Conservation (phyloP, 2,329 filamentous ascomycete genomes). For the Botrytis sinoallii region DNA sequence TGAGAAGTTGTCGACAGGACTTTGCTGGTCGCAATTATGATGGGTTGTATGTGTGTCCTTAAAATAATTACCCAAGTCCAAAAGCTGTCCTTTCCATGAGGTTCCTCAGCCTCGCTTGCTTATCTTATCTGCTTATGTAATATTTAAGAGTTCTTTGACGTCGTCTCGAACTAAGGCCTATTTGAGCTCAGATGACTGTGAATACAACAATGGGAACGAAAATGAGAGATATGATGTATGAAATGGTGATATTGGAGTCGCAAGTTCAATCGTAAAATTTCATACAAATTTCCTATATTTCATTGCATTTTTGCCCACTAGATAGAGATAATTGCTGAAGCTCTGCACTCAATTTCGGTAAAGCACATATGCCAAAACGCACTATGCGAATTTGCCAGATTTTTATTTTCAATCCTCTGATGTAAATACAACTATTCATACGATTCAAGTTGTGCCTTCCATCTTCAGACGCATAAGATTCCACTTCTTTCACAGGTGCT, state of each 20-base stretch:
- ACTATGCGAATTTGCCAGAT: neutral
- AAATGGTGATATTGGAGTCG: neutral
- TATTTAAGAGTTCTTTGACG: neutral
- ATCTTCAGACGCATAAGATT: neutral
- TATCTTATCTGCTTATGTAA: neutral
- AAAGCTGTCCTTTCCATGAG: constrained; percentile 8
- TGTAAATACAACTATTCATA: neutral
- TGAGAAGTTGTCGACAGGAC: neutral
- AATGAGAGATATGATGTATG: neutral
- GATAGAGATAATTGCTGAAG: neutral
- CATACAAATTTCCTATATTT: neutral
- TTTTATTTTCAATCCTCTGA: neutral
- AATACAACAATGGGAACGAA: neutral
- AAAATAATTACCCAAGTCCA: neutral
- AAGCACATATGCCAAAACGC: neutral
- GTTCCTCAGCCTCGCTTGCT: constrained; percentile 2
- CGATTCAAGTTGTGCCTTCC: neutral
- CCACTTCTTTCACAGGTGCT: neutral
- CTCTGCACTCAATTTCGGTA: neutral
- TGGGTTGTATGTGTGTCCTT: constrained; percentile 1
- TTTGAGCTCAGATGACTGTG: neutral
- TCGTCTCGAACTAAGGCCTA: neutral
- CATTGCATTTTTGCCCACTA: neutral
- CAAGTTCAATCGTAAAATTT: neutral
- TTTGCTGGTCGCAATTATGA: neutral